These are phyloP conservation scores for Spiraea crenata DNA, from an alignment of 331 rosid genomes.

Conservation along the genomic window DNA sequence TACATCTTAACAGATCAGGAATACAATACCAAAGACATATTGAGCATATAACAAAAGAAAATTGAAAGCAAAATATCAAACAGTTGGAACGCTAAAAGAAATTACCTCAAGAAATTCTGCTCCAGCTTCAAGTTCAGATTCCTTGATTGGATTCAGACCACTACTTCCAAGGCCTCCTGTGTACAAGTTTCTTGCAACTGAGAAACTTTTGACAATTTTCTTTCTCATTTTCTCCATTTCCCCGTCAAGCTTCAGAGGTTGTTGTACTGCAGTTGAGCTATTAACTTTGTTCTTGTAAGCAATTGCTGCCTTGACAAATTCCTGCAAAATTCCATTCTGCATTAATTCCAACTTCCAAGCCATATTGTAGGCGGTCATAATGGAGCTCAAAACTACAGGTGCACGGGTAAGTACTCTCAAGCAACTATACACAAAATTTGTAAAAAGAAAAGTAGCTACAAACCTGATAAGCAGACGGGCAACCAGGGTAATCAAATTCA, in stretches of 20 bases:
- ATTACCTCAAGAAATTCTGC: slow-evolving; percentile 83
- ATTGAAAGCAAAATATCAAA: neutral
- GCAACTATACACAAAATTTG: neutral
- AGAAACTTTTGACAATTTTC: slow-evolving; percentile 65
- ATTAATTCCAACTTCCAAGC: too few species aligned
- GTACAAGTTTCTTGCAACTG: slow-evolving; percentile 68
- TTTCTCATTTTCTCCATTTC: slow-evolving; percentile 71
- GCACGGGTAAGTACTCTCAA: too few species aligned
- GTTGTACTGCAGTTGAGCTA: slow-evolving; percentile 31
- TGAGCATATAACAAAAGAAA: too few species aligned
- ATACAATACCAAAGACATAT: neutral
- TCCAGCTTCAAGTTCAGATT: slow-evolving; percentile 76
- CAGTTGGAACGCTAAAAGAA: neutral
- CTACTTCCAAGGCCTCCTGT: slow-evolving; percentile 30
- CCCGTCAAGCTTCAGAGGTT: slow-evolving; percentile 47
- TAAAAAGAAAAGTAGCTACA: neutral
- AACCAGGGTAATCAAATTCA: slow-evolving; percentile 82
- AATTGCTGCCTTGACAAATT: slow-evolving; percentile 84
- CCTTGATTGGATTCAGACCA: slow-evolving; percentile 32
- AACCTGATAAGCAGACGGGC: slow-evolving; percentile 82
- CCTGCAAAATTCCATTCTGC: slow-evolving; percentile 32
- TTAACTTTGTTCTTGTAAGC: slow-evolving; percentile 73
- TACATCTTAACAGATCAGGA: neutral
- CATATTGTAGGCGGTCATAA: too few species aligned
- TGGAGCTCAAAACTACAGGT: too few species aligned